Evolutionary conservation across 352 stramenopile genomes (phyloP).

Genomic region (Lagenidium sp.): DNA sequence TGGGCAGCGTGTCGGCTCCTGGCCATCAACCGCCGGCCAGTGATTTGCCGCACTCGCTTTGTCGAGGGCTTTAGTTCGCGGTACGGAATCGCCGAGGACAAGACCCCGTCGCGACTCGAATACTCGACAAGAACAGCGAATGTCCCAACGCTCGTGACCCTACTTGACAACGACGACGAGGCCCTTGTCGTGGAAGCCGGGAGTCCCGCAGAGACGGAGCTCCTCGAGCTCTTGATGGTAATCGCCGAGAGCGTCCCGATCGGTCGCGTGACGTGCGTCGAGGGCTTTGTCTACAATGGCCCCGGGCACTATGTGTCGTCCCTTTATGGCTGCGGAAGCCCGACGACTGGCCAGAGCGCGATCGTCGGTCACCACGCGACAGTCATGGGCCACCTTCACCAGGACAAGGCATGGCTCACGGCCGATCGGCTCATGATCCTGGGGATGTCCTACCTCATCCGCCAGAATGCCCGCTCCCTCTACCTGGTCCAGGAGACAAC

Average conservation of each 20-base stretch:
- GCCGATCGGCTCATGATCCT: slow-evolving; percentile 6
- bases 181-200: background rate
- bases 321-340: slow-evolving; percentile 7
- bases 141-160: background rate
- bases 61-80: background rate
- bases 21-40: slow-evolving; percentile 1
- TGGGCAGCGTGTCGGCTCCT: slow-evolving; percentile 7
- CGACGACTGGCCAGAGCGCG: slow-evolving; percentile 1
- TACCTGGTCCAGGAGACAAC: too few species aligned
- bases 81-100: slow-evolving; percentile 7
- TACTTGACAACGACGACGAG: background rate
- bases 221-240: slow-evolving; percentile 7
- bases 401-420: slow-evolving; percentile 15
- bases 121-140: background rate
- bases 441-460: slow-evolving; percentile 5
- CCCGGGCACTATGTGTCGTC: slow-evolving; percentile 4
- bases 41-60: slow-evolving; percentile 4
- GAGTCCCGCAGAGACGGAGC: slow-evolving; percentile 5
- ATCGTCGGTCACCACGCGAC: slow-evolving; percentile 6
- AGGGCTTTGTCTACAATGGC: slow-evolving; percentile 6
- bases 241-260: slow-evolving; percentile 2
- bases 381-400: slow-evolving; percentile 1
- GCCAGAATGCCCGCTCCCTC: slow-evolving; percentile 4
- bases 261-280: slow-evolving; percentile 2
- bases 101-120: slow-evolving; percentile 2